A percentile compares a stretch with the other conserved stretches of the same genome.
These are phyloP conservation scores for Polygonum aviculare DNA, from an alignment of 148 eudicot genomes.

Conservation along the genomic window DNA sequence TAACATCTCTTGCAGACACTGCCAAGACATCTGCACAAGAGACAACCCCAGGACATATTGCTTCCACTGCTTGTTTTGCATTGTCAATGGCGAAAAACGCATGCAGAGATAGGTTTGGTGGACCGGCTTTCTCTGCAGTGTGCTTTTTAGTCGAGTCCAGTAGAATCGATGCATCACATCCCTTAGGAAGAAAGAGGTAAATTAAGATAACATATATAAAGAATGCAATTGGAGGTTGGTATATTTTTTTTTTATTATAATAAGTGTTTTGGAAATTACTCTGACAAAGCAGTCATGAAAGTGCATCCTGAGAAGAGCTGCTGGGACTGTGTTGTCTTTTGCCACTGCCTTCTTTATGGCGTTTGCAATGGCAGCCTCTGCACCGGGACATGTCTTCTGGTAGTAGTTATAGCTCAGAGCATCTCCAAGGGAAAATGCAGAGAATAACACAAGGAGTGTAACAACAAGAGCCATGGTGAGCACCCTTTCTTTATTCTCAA, in stretches of 20 bases:
- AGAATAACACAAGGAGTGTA: not conserved
- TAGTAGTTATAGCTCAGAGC: slow-evolving; percentile 61
- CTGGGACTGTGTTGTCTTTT: slow-evolving; percentile 64
- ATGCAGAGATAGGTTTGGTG: slow-evolving; percentile 67
- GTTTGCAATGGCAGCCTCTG: slow-evolving; percentile 35
- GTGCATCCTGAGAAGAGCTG: slow-evolving; percentile 83
- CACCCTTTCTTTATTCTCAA: not conserved
- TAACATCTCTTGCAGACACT: slow-evolving; percentile 80
- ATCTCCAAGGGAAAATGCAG: slow-evolving; percentile 20
- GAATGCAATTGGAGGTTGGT: not conserved
- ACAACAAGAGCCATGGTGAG: slow-evolving; percentile 5
- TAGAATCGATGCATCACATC: slow-evolving; percentile 91
- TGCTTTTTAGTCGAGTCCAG: slow-evolving; percentile 40
- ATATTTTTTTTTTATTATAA: not conserved
- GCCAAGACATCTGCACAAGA: slow-evolving; percentile 91
- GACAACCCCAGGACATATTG: slow-evolving; percentile 70
- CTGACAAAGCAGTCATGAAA: slow-evolving; percentile 89
- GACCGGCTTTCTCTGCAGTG: slow-evolving; percentile 66
- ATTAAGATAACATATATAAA: not conserved
- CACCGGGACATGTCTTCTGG: slow-evolving; percentile 53
- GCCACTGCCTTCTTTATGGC: slow-evolving; percentile 33
- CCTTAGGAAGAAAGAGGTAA: slow-evolving; percentile 25
- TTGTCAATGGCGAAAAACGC: slow-evolving; percentile 65
- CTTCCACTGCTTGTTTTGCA: slow-evolving; percentile 70
- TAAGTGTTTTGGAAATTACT: slow-evolving; percentile 25